Base-by-base conservation (phyloP, 768 basidiomycete genomes). In the Amanita thiersii region DNA sequence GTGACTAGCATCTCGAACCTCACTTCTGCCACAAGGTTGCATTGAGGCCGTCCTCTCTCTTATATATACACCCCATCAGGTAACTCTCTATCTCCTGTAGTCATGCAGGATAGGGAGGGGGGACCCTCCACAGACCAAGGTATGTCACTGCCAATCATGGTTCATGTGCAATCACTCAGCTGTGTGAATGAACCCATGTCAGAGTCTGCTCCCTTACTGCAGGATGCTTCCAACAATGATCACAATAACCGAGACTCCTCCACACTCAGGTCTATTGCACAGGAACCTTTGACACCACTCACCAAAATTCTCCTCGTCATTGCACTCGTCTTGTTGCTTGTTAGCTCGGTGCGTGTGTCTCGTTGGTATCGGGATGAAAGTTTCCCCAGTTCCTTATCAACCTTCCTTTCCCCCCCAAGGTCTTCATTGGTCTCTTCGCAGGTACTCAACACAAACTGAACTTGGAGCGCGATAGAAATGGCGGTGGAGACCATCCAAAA, bases 401-500 rank as follows among this genome's bases (percentile, higher is more conserved):
- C n/a, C n/a, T n/a, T n/a, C n/a, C n/a, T n/a, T n/a, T n/a, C n/a
- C n/a, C n/a, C n/a, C n/a, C n/a, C n/a, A n/a, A 75, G 73, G 71
- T 88, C n/a, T 93, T 94, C 60, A 81, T 93, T 47, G 94, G 94
- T 7, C 68, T 99, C 3, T 97, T 92, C 59, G 84, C 90, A 23
- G 96, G 96, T 7, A 81, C 83, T 1, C 79, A 89, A 56, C 83
- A 86, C 54, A 81, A 78, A 47, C 70, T 91, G 39, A 75, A 75
- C 46, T 52, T 69, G n/a, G 67, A 68, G 42, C 66, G 65, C 33
- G 61, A 69, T 9, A 66, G 61, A 20, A 61, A 56, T 44, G 52
- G 55, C 10, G 51, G 50, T 20, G 57, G 60, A 18, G 55, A 46
- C 24, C 37, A 47, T 29, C 26, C 43, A 34, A 35, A 36, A 10